These are phyloP conservation scores for Alloteropsis semialata DNA, from an alignment of 176 grass and related monocot genomes.

Conservation along the genomic window DNA sequence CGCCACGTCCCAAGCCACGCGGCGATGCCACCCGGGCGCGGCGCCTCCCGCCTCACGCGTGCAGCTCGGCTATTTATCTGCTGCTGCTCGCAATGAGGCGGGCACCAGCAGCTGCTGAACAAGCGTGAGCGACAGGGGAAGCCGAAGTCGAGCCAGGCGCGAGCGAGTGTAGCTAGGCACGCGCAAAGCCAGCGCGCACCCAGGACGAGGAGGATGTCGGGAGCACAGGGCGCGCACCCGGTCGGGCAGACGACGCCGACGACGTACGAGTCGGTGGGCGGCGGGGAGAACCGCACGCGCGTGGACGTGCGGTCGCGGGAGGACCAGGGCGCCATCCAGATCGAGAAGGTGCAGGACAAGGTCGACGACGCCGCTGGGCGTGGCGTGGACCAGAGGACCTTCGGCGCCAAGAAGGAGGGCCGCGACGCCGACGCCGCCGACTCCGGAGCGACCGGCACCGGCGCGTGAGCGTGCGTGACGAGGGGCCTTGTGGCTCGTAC, in stretches of 20 bases:
- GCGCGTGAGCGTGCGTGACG: neutral
- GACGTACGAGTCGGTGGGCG: slow-evolving; percentile 63
- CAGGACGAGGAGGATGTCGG: slow-evolving; percentile 24
- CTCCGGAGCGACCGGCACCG: slow-evolving; percentile 31
- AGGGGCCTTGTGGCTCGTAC: too few relatives aligned
- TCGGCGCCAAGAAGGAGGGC: slow-evolving; percentile 26
- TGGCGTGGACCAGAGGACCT: slow-evolving; percentile 17
- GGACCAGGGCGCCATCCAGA: slow-evolving; percentile 64
- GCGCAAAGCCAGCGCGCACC: neutral
- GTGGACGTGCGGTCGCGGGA: slow-evolving; percentile 46
- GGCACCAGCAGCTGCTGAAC: neutral
- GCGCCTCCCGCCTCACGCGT: neutral
- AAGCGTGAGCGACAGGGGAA: neutral
- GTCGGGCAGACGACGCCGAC: slow-evolving; percentile 44
- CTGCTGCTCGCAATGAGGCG: neutral
- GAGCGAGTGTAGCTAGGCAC: neutral
- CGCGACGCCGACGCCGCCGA: neutral
- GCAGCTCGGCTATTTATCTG: neutral
- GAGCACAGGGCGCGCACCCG: slow-evolving; percentile 55
- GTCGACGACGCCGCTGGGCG: slow-evolving; percentile 43
- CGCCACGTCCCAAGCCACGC: slow-evolving; percentile 24
- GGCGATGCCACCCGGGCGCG: neutral
- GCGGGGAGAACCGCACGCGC: slow-evolving; percentile 53
- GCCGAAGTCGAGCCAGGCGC: too few relatives aligned
- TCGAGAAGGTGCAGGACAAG: slow-evolving; percentile 64